These are phyloP conservation scores for Aphanomyces cochlioides DNA, from an alignment of 352 stramenopile genomes.

Conservation along the genomic window DNA sequence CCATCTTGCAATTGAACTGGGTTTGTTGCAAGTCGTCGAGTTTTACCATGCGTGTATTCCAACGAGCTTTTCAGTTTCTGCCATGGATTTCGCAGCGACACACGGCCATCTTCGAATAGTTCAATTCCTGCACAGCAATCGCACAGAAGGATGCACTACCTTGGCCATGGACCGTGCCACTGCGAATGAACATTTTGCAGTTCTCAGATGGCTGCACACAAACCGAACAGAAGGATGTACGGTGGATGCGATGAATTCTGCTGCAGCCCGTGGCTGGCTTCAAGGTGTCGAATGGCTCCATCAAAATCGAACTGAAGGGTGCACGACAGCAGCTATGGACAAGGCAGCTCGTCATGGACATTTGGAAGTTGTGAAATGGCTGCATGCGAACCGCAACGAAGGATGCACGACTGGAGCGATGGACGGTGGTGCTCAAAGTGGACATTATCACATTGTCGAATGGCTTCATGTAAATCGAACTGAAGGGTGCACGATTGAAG, in stretches of 20 bases:
- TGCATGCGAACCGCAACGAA: slow-evolving; percentile 9
- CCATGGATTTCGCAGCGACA: not conserved
- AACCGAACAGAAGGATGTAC: slow-evolving; percentile 38
- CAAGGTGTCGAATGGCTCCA: not conserved
- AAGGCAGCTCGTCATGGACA: slow-evolving; percentile 7
- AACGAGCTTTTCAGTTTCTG: not conserved
- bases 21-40: not conserved
- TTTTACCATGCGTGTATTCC: not conserved
- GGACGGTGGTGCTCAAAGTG: slow-evolving; percentile 20
- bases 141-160: slow-evolving; percentile 40
- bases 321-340: slow-evolving; percentile 18
- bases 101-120: slow-evolving; percentile 41
- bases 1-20: not conserved
- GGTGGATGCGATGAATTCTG: not conserved
- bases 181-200: slow-evolving; percentile 11
- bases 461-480: slow-evolving; percentile 22
- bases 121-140: slow-evolving; percentile 38
- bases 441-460: slow-evolving; percentile 18
- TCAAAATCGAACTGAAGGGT: slow-evolving; percentile 32
- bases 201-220: not conserved
- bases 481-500: slow-evolving; percentile 1
- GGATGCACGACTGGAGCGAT: slow-evolving; percentile 22
- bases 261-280: slow-evolving; percentile 3
- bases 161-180: slow-evolving; percentile 35
- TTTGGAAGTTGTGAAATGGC: slow-evolving; percentile 21